phyloP scores from a whole-genome alignment of 2,329 filamentous ascomycete species.

The Fusarium fracticaudum region DNA sequence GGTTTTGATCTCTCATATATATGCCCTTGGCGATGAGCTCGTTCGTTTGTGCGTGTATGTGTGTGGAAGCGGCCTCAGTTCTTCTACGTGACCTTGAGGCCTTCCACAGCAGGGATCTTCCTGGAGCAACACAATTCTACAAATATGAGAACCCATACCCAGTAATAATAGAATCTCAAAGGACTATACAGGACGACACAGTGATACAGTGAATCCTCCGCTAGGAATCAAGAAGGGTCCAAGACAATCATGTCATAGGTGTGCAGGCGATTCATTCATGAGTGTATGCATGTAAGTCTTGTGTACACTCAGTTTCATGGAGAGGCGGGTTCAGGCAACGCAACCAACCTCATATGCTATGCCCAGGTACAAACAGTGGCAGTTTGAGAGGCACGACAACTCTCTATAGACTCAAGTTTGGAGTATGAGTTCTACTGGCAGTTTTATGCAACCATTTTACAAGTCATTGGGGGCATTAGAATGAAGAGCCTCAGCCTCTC shows the following conservation, averaged over 20 bases:
- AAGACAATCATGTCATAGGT: neutral
- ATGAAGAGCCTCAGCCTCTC: neutral
- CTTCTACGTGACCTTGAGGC: slow-evolving; percentile 8
- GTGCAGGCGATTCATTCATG: neutral
- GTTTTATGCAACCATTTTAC: neutral
- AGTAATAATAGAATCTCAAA: neutral
- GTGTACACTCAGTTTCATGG: neutral
- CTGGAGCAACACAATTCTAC: neutral
- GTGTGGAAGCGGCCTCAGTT: neutral
- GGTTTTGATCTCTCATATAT: slow-evolving; percentile 30
- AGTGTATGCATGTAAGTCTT: neutral
- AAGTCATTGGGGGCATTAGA: neutral
- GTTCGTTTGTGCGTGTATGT: neutral
- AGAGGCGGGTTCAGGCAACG: neutral
- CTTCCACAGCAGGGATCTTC: neutral
- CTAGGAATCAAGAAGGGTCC: neutral
- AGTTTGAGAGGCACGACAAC: neutral
- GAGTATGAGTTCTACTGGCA: neutral
- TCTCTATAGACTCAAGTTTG: neutral
- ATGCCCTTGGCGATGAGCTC: neutral
- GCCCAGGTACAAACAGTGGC: neutral
- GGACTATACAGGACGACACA: neutral
- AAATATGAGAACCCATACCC: neutral
- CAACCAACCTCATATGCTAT: neutral
- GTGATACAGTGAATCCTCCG: neutral